Evolutionary conservation across 2,329 filamentous ascomycete species (phyloP), one percentile per base, ranked within the genome.

Genomic region (Talaromyces pinophilus): DNA sequence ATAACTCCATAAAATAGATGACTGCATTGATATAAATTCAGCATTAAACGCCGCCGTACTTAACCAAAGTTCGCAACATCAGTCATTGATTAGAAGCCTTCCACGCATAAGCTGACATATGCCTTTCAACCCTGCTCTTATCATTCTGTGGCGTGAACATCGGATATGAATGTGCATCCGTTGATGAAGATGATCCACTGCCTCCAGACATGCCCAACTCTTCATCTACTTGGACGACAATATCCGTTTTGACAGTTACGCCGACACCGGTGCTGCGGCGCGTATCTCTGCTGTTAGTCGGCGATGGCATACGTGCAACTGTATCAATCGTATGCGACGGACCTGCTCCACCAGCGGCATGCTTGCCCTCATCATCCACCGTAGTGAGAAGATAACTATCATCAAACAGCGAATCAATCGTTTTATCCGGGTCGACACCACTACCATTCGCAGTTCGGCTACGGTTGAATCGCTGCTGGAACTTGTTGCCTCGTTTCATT

Each of bases 221-320:
- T n/a, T 68, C 42, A 52, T 73, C 72, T 15, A 77, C 69, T 40
- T 75, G 68, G 30, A 77, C 71, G 10, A 72, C 69, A 61, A 77
- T 74, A 69, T 77, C 75, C 1, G 75, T 77, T 40, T 74, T 72
- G 0, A 76, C 69, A 2, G 73, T 74, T 1, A 77, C 75, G 25
- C 52, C 44, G 6, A 35, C 61, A 19, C 35, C 40, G 40, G 44
- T 42, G n/a, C 66, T 66, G 0, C 60, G 61, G 59, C 69, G 69
- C 22, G 68, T 66, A 28, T 38, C 33, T 59, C 38, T 60, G 4
- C 2, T 62, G 28, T 3, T 48, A 6, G 69, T 5, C 17, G 69
- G 54, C 7, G 67, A 65, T 5, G 69, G 54, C 60, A 67, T 25
- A 3, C 35, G 48, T n/a, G 48, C 40, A 28, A 50, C n/a, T 66